phyloP scores from a whole-genome alignment of 805 yeast species.

The Candida mattraensis region DNA sequence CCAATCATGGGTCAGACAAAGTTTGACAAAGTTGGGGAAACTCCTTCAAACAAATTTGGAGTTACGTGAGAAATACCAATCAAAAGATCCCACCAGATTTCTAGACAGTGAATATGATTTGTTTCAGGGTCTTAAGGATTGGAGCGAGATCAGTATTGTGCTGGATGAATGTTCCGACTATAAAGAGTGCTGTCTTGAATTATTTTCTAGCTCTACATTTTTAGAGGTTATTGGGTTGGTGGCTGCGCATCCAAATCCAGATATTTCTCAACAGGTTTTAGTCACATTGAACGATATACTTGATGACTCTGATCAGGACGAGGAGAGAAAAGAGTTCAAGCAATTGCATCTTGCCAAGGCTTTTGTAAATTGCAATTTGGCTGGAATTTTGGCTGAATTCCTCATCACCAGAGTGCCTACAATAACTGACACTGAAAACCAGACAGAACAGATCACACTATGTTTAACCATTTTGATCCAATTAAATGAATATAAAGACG shows the following conservation, averaged over 20 bases:
- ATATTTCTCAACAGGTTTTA: constrained; percentile 16
- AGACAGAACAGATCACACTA: constrained; percentile 5
- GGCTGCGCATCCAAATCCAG: constrained; percentile 19
- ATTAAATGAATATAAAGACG: constrained; percentile 5
- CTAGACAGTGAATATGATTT: constrained; percentile 24
- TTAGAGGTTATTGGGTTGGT: constrained; percentile 13
- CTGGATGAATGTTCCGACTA: constrained; percentile 14
- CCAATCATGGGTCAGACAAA: constrained; percentile 13
- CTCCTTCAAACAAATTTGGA: constrained; percentile 12
- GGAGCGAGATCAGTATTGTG: constrained; percentile 21
- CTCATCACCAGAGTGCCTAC: constrained; percentile 2
- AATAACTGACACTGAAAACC: constrained; percentile 2
- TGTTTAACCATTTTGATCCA: constrained; percentile 12
- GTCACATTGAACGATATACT: constrained; percentile 12
- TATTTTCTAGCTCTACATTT: constrained; percentile 6
- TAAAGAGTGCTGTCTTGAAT: constrained; percentile 10
- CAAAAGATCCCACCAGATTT: constrained; percentile 13
- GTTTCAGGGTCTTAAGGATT: constrained; percentile 16
- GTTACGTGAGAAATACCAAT: constrained; percentile 9
- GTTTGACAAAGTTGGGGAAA: constrained; percentile 9
- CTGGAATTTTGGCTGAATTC: constrained; percentile 10
- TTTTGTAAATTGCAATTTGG: constrained; percentile 5
- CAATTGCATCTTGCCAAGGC: constrained; percentile 4
- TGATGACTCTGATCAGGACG: constrained; percentile 8
- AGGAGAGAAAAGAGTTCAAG: constrained; percentile 5